Percentiles rank a stretch among this genome's conserved stretches.
Evolutionary conservation across 2,329 filamentous ascomycete species (phyloP).

Genomic region (Lachnellula subtilissima): DNA sequence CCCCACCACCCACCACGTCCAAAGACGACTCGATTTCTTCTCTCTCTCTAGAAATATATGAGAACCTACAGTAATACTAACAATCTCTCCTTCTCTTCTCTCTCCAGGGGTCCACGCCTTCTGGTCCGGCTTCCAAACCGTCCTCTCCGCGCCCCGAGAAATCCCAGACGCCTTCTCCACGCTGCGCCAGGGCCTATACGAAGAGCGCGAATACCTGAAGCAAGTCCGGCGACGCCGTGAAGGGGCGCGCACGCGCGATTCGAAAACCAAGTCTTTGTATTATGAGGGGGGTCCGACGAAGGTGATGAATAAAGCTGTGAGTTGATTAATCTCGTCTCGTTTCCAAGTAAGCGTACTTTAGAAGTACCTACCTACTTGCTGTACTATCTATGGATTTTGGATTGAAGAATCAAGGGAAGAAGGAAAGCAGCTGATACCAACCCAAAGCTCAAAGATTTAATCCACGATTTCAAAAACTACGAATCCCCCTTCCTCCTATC

Average conservation of each 20-base stretch:
- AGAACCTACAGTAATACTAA: background rate
- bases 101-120: constrained; percentile 11
- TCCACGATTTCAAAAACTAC: constrained; percentile 21
- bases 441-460: constrained; percentile 18
- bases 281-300: constrained; percentile 16
- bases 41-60: background rate
- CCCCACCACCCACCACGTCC: background rate
- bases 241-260: background rate
- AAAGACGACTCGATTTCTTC: background rate
- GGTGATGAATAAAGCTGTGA: constrained; percentile 19
- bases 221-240: constrained; percentile 11
- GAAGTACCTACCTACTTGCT: too few relatives aligned
- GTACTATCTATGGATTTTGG: too few relatives aligned
- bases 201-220: constrained; percentile 23
- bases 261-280: constrained; percentile 12
- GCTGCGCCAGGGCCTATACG: constrained; percentile 22
- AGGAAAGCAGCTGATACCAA: too few relatives aligned
- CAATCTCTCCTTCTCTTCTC: background rate
- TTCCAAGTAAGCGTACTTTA: too few relatives aligned
- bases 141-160: constrained; percentile 14
- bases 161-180: constrained; percentile 17
- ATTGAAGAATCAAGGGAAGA: too few relatives aligned
- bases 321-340: too few relatives aligned
- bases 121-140: constrained; percentile 18
- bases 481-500: constrained; percentile 15